Conservation (phyloP, 177 flowering plant genomes). For the Tripterygium wilfordii region DNA sequence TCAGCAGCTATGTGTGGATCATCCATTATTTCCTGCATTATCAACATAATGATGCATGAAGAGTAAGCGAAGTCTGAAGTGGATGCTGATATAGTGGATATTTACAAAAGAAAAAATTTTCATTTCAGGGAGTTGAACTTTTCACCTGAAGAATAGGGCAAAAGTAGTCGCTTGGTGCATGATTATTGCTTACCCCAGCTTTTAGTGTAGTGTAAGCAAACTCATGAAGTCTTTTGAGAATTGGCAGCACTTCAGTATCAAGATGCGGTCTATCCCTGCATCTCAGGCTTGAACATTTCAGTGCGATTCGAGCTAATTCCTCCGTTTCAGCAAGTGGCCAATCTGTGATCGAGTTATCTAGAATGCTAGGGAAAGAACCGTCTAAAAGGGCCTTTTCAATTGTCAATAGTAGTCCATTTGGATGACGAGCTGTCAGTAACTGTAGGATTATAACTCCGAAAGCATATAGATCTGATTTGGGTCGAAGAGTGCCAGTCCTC, state of each 20-base stretch:
- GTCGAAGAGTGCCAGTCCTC: slow-evolving; percentile 82
- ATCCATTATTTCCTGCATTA: slow-evolving; percentile 71
- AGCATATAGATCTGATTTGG: slow-evolving; percentile 87
- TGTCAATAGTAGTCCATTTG: slow-evolving; percentile 45
- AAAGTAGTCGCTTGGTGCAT: slow-evolving; percentile 63
- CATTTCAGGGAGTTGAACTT: not conserved
- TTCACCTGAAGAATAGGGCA: slow-evolving; percentile 87
- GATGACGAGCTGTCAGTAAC: slow-evolving; percentile 54
- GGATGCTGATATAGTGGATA: not conserved
- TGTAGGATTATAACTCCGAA: slow-evolving; percentile 80
- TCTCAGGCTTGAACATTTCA: slow-evolving; percentile 57
- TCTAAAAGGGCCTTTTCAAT: slow-evolving; percentile 51
- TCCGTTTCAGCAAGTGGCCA: slow-evolving; percentile 76
- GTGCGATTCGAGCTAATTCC: slow-evolving; percentile 63
- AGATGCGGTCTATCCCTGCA: slow-evolving; percentile 95
- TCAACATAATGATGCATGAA: not conserved
- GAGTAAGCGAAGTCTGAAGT: not conserved
- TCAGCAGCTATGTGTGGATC: slow-evolving; percentile 85
- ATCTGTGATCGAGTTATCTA: slow-evolving; percentile 62
- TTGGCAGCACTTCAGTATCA: slow-evolving; percentile 64
- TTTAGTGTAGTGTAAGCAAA: slow-evolving; percentile 34
- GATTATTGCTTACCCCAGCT: slow-evolving; percentile 17
- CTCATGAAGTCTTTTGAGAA: slow-evolving; percentile 54
- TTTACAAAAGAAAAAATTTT: no score
- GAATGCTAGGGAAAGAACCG: slow-evolving; percentile 38